phyloP scores from a whole-genome alignment of 495 filamentous ascomycete species.

The Tetracladium setigerum region DNA sequence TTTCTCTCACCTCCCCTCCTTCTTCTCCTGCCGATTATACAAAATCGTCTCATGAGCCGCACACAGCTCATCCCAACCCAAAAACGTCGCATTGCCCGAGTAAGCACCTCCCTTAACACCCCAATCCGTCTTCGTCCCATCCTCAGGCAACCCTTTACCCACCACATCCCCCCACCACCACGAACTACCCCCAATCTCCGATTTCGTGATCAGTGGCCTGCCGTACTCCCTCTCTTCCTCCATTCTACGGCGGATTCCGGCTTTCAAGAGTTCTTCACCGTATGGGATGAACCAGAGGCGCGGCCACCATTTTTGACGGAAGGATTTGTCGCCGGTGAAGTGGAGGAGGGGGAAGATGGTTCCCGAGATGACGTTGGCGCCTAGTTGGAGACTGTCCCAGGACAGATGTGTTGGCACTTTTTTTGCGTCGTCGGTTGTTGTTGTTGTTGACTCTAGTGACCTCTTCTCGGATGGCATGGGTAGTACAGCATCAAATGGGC shows the following conservation, averaged over 20 bases:
- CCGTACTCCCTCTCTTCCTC: not conserved
- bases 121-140: not conserved
- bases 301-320: constrained; percentile 13
- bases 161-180: constrained; percentile 9
- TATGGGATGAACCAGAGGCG: constrained; percentile 18
- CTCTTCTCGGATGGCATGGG: no score
- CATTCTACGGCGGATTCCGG: not conserved
- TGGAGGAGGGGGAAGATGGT: constrained; percentile 15
- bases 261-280: constrained; percentile 12
- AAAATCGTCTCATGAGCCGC: constrained; percentile 1
- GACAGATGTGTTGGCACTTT: no score
- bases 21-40: no score
- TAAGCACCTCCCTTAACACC: constrained; percentile 11
- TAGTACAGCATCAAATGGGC: not conserved
- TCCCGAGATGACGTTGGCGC: constrained; percentile 16
- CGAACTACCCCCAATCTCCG: constrained; percentile 9
- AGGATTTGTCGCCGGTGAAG: constrained; percentile 18
- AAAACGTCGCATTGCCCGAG: constrained; percentile 10
- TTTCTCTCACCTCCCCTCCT: no score
- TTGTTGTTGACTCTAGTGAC: no score
- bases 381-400: constrained; percentile 9
- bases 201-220: constrained; percentile 3
- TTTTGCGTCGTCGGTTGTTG: no score
- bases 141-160: constrained; percentile 7
- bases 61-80: constrained; percentile 15